Evolutionary conservation across 139 green algal species (phyloP), one percentile per base, ranked within the genome.

Genomic region (Mesotaenium endlicherianum): DNA sequence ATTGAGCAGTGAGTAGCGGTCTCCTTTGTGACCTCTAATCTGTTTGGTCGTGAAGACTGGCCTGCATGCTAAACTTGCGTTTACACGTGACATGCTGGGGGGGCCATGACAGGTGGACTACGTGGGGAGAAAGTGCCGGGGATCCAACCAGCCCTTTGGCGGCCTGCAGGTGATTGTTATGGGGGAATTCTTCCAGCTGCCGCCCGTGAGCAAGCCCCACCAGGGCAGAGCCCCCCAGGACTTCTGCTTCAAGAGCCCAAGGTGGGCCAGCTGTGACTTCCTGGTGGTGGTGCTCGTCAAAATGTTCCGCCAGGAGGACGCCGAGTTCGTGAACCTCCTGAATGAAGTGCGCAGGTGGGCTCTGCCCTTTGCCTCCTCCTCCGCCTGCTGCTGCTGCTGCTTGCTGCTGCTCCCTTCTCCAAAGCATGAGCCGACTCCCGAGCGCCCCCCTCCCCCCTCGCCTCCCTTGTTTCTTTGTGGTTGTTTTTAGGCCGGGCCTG

Each of bases 151-250:
- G 16, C 81, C 90, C 47, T 94, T 93, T 83, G 91, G 91, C 6
- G 91, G 91, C 34, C 78, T 94, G 31, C 91, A 94, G 84, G 81
- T 94, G 30, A 82, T 94, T 2, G 70, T 92, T 1, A 90, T 70
- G 5, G 91, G 91, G 67, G 91, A 94, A 75, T 94, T 94, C 82
- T 85, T 90, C 74, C 88, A 91, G 87, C 91, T 94, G 71, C 91
- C 91, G 26, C 91, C 91, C 17, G 87, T 94, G 8, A 64, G 50
- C 26, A 64, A 64, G 50, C n/a, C n/a, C n/a, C n/a, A n/a, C n/a
- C n/a, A n/a, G n/a, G 60, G 60, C 11, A 74, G 11, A 8, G n/a
- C 4, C 14, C 8, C 16, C 16, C 11, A 17, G 14, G 41, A 17
- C 11, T 93, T 92, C 64, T 76, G 60, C 40, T 93, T 93, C 50